Evolutionary conservation across 176 grass and related monocot species (phyloP), one percentile per base, ranked within the genome.

Genomic region (Ananas comosus): DNA sequence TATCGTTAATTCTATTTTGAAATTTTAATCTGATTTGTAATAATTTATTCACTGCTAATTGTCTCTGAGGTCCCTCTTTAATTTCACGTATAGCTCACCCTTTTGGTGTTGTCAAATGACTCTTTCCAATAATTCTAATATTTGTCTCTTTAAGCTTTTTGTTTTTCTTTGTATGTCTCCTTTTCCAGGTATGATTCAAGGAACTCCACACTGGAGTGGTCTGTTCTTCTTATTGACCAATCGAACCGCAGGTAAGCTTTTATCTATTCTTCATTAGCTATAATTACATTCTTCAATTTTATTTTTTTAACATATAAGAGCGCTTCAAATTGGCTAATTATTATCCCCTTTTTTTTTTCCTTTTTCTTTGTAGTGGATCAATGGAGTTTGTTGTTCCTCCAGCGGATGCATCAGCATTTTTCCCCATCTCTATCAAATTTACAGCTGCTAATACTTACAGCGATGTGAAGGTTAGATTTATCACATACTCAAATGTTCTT

Each of bases 341-440:
- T 42, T 42, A 42, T 69, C 21, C 23, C 12, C 22, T 59, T 72
- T 59, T 72, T 47, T 74, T 3, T 28, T 63, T 72, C 72, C 69
- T 0, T 66, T 51, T 66, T 21, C 19, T 87, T 67, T 61, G 24
- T 81, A 96, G 91, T 77, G 91, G 91, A 76, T 91, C 91, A 67
- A 81, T 96, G 87, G 91, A 96, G 72, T 96, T 96, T 71, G 54
- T 72, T 83, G 85, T 96, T 24, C 91, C 91, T 56, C 80, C 82
- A 66, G 76, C 81, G 66, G 87, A 91, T 58, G 68, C 87, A 81
- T 83, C 91, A 8, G 65, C 78, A 66, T 91, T 96, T 76, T 96
- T 88, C 22, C 91, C 91, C 10, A 96, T 96, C 64, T 72, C 87
- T 10, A 72, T 96, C 67, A 72, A 76, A 78, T 91, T 91, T 81